Evolutionary conservation across 257 asterid species (phyloP).

Genomic region (Avicennia marina): DNA sequence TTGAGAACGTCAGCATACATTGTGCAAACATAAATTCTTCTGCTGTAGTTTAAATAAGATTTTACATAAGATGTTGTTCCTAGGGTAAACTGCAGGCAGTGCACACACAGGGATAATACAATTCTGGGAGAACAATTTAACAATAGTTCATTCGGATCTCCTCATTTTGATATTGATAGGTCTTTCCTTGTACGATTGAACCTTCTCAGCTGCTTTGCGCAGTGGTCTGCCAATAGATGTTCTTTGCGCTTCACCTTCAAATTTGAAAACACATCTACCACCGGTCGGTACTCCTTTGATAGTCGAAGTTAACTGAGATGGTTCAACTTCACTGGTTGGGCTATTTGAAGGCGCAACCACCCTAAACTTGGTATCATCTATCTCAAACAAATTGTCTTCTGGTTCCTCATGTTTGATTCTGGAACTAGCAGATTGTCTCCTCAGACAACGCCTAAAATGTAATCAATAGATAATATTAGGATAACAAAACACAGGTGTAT

Average conservation of each 20-base stretch:
- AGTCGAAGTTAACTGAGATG: too few relatives aligned
- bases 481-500: too few relatives aligned
- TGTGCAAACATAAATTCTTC: too few relatives aligned
- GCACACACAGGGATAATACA: too few relatives aligned
- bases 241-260: conserved; percentile 37
- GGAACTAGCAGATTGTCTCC: conserved; percentile 52
- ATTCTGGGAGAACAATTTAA: too few relatives aligned
- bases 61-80: too few relatives aligned
- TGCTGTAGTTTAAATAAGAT: too few relatives aligned
- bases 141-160: conserved; percentile 27
- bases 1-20: too few relatives aligned
- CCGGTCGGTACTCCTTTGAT: conserved; percentile 12
- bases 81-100: too few relatives aligned
- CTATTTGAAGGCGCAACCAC: conserved; percentile 15
- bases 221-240: conserved; percentile 52
- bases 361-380: conserved; percentile 37
- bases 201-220: conserved; percentile 70
- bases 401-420: conserved; percentile 37
- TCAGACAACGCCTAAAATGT: conserved; percentile 51
- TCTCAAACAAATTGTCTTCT: conserved; percentile 45
- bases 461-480: too few relatives aligned
- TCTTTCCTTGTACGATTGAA: conserved; percentile 69
- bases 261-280: conserved; percentile 13
- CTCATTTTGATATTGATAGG: conserved; percentile 81
- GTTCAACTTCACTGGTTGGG: conserved; percentile 14